Percentiles rank a stretch among this genome's conserved stretches.
Evolutionary conservation across 2,329 filamentous ascomycete species (phyloP).

Genomic region (Coniochaeta pulveracea): DNA sequence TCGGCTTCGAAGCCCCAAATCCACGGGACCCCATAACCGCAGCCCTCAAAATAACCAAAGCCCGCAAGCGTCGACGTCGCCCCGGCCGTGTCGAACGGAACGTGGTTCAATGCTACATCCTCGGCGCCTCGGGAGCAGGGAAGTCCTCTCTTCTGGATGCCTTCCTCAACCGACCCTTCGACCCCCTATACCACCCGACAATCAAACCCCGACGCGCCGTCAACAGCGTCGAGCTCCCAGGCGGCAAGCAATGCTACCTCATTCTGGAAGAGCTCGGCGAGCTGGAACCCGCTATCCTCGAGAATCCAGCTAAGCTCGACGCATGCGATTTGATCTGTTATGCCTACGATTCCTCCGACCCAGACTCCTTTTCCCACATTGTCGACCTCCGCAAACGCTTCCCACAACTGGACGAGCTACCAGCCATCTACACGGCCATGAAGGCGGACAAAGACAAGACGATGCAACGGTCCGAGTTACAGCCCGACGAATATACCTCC

Average conservation of each 20-base stretch:
- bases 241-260: constrained; percentile 92
- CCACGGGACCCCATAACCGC: constrained; percentile 67
- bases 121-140: constrained; percentile 76
- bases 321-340: constrained; percentile 92
- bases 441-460: constrained; percentile 96
- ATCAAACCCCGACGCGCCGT: constrained; percentile 91
- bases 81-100: constrained; percentile 85
- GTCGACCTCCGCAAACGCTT: constrained; percentile 69
- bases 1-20: constrained; percentile 80
- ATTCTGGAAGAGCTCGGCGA: constrained; percentile 94
- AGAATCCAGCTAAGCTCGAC: constrained; percentile 82
- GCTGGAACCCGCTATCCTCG: constrained; percentile 86
- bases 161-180: constrained; percentile 83
- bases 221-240: constrained; percentile 90
- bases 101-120: constrained; percentile 85
- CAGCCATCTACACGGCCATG: constrained; percentile 81
- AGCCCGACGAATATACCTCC: constrained; percentile 86
- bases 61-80: constrained; percentile 72
- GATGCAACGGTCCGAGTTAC: constrained; percentile 82
- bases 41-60: constrained; percentile 85
- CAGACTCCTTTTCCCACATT: constrained; percentile 90
- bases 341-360: constrained; percentile 92
- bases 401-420: constrained; percentile 77
- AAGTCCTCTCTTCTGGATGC: constrained; percentile 87
- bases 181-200: constrained; percentile 74